These are phyloP conservation scores for Carex scoparia DNA, from an alignment of 176 grass and related monocot genomes.

Conservation along the genomic window DNA sequence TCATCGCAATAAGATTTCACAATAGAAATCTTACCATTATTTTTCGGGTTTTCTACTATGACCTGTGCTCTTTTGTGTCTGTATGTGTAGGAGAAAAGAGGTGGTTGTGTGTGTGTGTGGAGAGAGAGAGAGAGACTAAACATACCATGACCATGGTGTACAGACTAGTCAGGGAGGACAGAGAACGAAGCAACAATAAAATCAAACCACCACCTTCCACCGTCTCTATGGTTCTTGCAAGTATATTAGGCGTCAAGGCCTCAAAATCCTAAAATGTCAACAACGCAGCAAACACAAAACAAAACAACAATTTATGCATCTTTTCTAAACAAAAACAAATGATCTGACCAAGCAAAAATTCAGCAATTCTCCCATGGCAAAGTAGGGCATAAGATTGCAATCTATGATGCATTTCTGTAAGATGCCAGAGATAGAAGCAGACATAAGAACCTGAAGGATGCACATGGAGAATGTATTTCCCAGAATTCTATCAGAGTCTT, in stretches of 20 bases:
- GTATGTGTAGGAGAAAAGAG: neutral
- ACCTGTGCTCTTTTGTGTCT: neutral
- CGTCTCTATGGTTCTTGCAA: slow-evolving; percentile 84
- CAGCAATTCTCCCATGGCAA: neutral
- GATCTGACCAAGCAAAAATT: neutral
- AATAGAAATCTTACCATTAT: slow-evolving; percentile 14
- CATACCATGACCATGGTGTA: slow-evolving; percentile 96
- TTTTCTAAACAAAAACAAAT: slow-evolving; percentile 5
- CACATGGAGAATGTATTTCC: slow-evolving; percentile 98
- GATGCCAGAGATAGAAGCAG: neutral
- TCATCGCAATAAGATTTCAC: neutral
- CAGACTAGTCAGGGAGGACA: slow-evolving; percentile 82
- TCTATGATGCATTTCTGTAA: neutral
- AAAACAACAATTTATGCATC: neutral
- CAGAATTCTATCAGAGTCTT: slow-evolving; percentile 76
- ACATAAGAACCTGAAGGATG: slow-evolving; percentile 67
- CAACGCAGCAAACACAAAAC: neutral
- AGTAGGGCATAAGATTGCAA: neutral
- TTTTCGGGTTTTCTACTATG: neutral
- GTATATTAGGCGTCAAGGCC: slow-evolving; percentile 78
- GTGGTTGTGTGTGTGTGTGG: neutral
- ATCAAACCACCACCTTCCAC: slow-evolving; percentile 90
- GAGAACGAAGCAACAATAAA: slow-evolving; percentile 68
- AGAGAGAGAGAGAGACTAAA: slow-evolving; percentile 1
- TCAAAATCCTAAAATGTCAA: slow-evolving; percentile 64